Conservation (phyloP, 106 monocot genomes). For the Gastrodia elata region DNA sequence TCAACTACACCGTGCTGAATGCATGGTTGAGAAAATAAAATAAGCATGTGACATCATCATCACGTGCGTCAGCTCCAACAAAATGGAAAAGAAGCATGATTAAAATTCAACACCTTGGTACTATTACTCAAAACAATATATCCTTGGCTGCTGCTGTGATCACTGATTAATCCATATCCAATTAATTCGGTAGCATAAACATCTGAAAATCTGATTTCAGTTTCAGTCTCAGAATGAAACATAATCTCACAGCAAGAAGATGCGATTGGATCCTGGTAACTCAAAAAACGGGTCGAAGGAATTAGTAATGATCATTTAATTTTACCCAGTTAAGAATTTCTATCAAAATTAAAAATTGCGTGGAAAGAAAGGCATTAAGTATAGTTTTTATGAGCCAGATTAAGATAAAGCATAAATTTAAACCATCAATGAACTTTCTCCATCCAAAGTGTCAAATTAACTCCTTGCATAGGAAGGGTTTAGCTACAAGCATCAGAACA, state of each 20-base stretch:
- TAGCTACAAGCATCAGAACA: neutral
- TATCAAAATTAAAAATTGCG: neutral
- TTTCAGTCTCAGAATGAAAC: slow-evolving; percentile 22
- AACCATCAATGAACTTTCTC: neutral
- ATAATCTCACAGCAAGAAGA: slow-evolving; percentile 40
- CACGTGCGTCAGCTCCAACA: neutral
- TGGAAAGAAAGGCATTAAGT: neutral
- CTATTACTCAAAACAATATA: slow-evolving; percentile 13
- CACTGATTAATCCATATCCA: slow-evolving; percentile 38
- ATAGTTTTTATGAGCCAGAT: neutral
- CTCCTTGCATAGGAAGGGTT: neutral
- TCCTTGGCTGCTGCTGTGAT: slow-evolving; percentile 12
- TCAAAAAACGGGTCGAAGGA: slow-evolving; percentile 2
- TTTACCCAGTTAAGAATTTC: neutral
- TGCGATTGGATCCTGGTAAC: slow-evolving; percentile 25
- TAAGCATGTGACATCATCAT: neutral
- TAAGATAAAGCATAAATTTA: neutral
- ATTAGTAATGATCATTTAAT: neutral
- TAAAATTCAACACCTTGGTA: slow-evolving; percentile 29
- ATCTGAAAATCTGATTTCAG: slow-evolving; percentile 52
- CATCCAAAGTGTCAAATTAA: neutral
- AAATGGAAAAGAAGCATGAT: neutral
- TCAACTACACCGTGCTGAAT: neutral
- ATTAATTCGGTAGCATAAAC: slow-evolving; percentile 65
- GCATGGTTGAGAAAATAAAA: slow-evolving; percentile 4